phyloP scores from a whole-genome alignment of 2,329 filamentous ascomycete species.

The Hypoxylon sp. region DNA sequence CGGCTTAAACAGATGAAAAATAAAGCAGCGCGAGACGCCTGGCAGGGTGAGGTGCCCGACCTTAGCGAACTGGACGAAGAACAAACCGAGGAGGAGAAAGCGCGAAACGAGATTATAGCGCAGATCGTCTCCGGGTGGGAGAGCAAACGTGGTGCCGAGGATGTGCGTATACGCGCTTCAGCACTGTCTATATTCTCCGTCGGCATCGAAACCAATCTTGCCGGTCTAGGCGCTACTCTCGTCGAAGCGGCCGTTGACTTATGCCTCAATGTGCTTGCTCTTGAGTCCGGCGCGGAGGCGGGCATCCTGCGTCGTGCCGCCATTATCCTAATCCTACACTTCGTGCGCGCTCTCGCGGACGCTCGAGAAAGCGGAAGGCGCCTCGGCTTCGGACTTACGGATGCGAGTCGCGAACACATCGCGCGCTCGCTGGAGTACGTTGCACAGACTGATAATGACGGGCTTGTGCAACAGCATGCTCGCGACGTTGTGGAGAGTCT shows the following conservation, averaged over 20 bases:
- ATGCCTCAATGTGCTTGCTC: constrained; percentile 70
- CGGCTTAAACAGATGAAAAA: constrained; percentile 63
- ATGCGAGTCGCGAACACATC: constrained; percentile 72
- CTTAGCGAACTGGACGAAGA: constrained; percentile 55
- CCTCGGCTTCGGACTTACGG: constrained; percentile 67
- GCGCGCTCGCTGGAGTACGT: constrained; percentile 73
- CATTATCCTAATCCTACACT: constrained; percentile 71
- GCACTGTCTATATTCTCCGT: constrained; percentile 74
- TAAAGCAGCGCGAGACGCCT: constrained; percentile 65
- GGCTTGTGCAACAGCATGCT: constrained; percentile 76
- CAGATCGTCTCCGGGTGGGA: constrained; percentile 77
- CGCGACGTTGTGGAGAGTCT: constrained; percentile 75
- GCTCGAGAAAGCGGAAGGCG: constrained; percentile 62
- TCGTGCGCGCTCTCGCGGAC: constrained; percentile 71
- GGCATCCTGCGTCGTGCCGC: constrained; percentile 77
- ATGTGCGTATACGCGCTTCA: constrained; percentile 77
- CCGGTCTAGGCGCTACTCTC: constrained; percentile 65
- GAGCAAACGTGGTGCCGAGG: constrained; percentile 74
- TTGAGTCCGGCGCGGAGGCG: constrained; percentile 71
- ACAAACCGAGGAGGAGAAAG: constrained; percentile 58
- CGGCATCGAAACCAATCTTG: constrained; percentile 71
- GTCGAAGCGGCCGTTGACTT: constrained; percentile 72
- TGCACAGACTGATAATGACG: constrained; percentile 75
- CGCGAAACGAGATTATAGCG: constrained; percentile 64
- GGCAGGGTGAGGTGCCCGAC: constrained; percentile 67